phyloP scores from a whole-genome alignment of 148 eudicot species.

The Vaccinium darrowii region DNA sequence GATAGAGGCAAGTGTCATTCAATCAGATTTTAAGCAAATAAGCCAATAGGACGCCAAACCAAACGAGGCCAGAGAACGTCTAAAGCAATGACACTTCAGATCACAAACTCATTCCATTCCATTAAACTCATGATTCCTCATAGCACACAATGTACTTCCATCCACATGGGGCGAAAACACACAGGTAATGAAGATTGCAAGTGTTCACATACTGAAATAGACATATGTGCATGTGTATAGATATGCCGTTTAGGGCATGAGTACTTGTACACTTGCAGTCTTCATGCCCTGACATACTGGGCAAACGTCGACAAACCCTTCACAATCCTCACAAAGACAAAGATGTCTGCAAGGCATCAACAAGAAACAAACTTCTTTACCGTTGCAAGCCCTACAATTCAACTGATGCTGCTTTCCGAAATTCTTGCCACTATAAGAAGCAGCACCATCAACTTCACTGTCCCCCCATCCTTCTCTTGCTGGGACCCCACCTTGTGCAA shows the following conservation, averaged over 20 bases:
- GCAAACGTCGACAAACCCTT: conserved; percentile 31
- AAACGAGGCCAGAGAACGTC: not conserved
- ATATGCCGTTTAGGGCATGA: conserved; percentile 29
- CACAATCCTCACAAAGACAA: conserved; percentile 49
- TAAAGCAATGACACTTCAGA: not conserved
- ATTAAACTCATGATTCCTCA: not conserved
- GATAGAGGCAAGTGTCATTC: too few relatives aligned
- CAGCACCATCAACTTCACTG: conserved; percentile 34
- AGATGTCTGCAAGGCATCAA: conserved; percentile 52
- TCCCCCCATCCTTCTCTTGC: conserved; percentile 46
- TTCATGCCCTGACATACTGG: conserved; percentile 43
- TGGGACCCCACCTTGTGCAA: conserved; percentile 27
- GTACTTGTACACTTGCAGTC: conserved; percentile 36
- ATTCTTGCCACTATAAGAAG: conserved; percentile 28
- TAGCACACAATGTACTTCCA: not conserved
- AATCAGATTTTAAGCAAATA: too few relatives aligned
- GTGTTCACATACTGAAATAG: not conserved
- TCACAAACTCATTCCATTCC: not conserved
- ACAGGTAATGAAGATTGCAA: conserved; percentile 16
- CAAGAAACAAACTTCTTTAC: conserved; percentile 36
- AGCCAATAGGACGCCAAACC: not conserved
- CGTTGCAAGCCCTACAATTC: conserved; percentile 38
- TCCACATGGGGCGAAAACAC: not conserved
- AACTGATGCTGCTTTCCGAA: not conserved
- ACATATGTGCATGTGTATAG: not conserved